Conservation (phyloP, 2,329 filamentous ascomycete genomes). For the Colletotrichum falcatum region DNA sequence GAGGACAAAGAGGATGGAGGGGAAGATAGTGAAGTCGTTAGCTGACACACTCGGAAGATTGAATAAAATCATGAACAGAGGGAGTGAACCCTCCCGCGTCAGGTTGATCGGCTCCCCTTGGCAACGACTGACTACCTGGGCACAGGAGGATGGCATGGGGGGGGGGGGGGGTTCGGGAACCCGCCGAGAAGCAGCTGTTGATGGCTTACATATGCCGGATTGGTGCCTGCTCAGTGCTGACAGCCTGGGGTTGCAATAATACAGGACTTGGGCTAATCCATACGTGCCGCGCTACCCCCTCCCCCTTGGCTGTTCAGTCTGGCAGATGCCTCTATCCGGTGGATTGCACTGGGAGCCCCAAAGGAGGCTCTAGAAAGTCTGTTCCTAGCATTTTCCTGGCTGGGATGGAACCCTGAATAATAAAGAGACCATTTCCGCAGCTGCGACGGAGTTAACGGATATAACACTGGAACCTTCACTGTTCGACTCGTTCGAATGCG, state of each 20-base stretch:
- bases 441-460: constrained; percentile 38
- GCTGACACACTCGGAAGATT: constrained; percentile 19
- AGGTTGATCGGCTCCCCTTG: constrained; percentile 21
- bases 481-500: not conserved
- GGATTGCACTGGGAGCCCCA: not conserved
- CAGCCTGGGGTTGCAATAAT: not conserved
- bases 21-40: constrained; percentile 16
- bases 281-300: too few species aligned
- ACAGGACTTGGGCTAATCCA: not conserved
- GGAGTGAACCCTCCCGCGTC: constrained; percentile 19
- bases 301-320: not conserved
- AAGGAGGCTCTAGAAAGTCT: not conserved
- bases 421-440: constrained; percentile 13
- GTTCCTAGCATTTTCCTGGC: not conserved
- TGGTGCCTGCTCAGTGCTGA: constrained; percentile 19
- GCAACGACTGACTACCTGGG: not conserved
- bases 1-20: constrained; percentile 15
- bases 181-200: too few species aligned
- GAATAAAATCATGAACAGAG: constrained; percentile 34
- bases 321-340: constrained; percentile 7
- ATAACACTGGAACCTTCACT: constrained; percentile 5
- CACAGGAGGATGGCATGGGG: constrained; percentile 7
- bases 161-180: constrained; percentile 1
- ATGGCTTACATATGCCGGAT: not conserved
- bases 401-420: constrained; percentile 27